Base-by-base conservation (phyloP, 139 green algal genomes). In the Tetraselmis chui region DNA sequence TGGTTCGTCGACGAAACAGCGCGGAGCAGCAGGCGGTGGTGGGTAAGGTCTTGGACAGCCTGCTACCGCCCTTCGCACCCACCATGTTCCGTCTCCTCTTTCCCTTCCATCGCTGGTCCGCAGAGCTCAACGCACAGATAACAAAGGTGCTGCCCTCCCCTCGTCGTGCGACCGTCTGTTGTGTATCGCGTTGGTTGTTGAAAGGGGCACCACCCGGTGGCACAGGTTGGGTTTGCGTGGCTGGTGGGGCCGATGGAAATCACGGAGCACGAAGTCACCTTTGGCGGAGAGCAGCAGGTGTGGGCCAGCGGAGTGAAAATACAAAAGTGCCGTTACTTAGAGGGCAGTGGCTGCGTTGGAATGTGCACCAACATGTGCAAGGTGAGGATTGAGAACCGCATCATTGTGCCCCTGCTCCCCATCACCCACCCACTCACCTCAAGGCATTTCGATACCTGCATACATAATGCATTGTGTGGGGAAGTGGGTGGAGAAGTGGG, bases 281-380 rank as follows among this genome's bases (percentile, higher is more conserved):
- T 78, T 32, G 45, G 86, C 27, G 85, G 87, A 0, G 28, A 82
- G 1, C 76, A 82, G 32, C 59, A 89, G 76, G 84, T 29, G 26
- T 90, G 86, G 84, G 67, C 75, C 18, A 86, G 81, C 28, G 75
- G 86, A 1, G 90, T 93, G 30, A 77, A 87, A 28, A 92, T 93
- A 58, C 86, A 91, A 84, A 93, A 93, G 84, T 93, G 90, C 83
- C 80, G 89, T 0, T 93, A 93, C 79, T 77, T 93, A 32, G 89
- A 93, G 83, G 81, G 75, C 31, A 84, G 74, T 31, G 89, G 86
- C 27, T 93, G 90, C 80, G 83, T 87, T 31, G 89, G 91, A 76
- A 90, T 92, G 88, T 92, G 89, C 28, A 83, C 85, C 24, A 86
- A 87, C 80, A 84, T 92, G 88, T 92, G 88, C 87, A 87, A 91